A percentile compares a stretch with the other conserved stretches of the same genome.
Evolutionary conservation across 371 early-diverging fungal genomes (phyloP).

Genomic region (Coemansia sp.): DNA sequence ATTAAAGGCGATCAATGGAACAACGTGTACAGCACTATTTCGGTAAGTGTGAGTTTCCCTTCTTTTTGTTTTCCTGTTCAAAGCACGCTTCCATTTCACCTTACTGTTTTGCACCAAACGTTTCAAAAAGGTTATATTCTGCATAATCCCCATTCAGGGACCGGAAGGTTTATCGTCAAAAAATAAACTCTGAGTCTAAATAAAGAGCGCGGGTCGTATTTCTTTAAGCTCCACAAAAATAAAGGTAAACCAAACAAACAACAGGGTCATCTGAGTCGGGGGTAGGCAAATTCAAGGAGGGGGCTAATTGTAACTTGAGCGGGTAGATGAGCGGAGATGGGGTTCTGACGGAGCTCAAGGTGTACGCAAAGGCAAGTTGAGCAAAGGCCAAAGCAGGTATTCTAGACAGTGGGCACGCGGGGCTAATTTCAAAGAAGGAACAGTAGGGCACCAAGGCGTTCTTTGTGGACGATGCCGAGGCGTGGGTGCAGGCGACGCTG

Average conservation of each 20-base stretch:
- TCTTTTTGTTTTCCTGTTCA: too few species aligned
- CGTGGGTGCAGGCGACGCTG: conserved; percentile 42
- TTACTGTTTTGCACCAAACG: too few species aligned
- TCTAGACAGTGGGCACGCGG: too few species aligned
- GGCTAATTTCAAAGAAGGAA: background rate
- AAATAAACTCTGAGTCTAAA: too few species aligned
- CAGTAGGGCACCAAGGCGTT: conserved; percentile 42
- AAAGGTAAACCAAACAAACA: background rate
- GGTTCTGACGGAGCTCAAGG: conserved; percentile 27
- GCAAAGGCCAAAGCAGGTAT: too few species aligned
- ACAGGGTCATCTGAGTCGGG: background rate
- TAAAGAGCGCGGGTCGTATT: conserved; percentile 1
- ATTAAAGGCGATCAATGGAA: too few species aligned
- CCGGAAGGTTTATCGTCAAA: too few species aligned
- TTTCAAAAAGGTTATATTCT: too few species aligned
- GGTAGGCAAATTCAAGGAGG: background rate
- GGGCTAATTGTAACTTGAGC: background rate
- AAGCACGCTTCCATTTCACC: too few species aligned
- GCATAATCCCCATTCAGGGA: too few species aligned
- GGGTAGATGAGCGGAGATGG: conserved; percentile 8
- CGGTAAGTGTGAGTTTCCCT: too few species aligned
- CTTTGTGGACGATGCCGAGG: conserved; percentile 37
- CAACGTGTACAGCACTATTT: too few species aligned
- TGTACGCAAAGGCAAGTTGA: conserved; percentile 33
- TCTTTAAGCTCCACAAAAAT: background rate